Conservation (phyloP, 2,329 filamentous ascomycete species). For the Trematosphaeria pertusa region DNA sequence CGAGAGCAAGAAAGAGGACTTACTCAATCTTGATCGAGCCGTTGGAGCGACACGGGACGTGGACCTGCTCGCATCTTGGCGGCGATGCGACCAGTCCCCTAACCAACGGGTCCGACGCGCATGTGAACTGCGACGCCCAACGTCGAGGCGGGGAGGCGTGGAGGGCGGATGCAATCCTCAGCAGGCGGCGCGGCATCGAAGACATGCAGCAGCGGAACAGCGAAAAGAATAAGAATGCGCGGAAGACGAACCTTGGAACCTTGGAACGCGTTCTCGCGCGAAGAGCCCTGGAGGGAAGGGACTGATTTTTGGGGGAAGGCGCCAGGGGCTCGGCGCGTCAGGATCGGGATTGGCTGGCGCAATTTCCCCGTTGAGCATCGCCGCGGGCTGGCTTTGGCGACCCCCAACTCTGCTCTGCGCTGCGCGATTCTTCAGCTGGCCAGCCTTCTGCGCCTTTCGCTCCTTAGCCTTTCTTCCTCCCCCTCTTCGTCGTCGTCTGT, state of each 20-base stretch:
- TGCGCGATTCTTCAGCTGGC: conserved; percentile 1
- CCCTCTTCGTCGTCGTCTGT: conserved; percentile 18
- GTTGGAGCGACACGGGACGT: conserved; percentile 51
- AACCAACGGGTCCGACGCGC: background rate
- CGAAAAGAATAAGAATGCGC: background rate
- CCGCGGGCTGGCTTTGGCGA: background rate
- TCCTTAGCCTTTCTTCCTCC: conserved; percentile 4
- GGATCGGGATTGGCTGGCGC: too few species aligned
- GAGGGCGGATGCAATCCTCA: conserved; percentile 12
- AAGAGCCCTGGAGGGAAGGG: too few species aligned
- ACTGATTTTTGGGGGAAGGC: too few species aligned
- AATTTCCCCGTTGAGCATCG: too few species aligned
- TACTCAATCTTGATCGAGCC: conserved; percentile 53
- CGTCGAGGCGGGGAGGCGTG: conserved; percentile 2
- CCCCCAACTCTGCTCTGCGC: background rate
- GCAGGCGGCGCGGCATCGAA: conserved; percentile 25
- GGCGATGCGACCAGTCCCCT: conserved; percentile 22
- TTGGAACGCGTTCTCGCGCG: too few species aligned
- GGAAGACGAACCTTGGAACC: too few species aligned
- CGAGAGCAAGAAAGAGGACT: conserved; percentile 12
- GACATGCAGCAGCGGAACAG: conserved; percentile 5
- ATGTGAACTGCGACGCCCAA: conserved; percentile 3
- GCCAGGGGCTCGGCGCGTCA: too few species aligned
- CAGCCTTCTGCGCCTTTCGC: conserved; percentile 3
- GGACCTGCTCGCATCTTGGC: conserved; percentile 37